A percentile compares a stretch with the other conserved stretches of the same genome.
phyloP scores from a whole-genome alignment of 2,329 filamentous ascomycete species.

The Penicillium sp. region DNA sequence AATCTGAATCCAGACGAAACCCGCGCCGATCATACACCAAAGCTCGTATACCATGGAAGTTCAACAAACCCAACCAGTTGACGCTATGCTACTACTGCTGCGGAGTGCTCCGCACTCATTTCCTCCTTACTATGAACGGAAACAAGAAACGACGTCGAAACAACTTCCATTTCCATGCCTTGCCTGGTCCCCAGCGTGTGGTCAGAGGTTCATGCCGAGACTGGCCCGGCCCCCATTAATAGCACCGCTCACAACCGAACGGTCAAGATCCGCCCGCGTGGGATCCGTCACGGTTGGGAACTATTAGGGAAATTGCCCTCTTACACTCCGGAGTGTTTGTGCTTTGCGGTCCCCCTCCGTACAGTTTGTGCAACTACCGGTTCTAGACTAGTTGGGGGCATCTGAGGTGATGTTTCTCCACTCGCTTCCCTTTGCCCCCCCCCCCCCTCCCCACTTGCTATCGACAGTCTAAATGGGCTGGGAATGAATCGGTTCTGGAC shows the following conservation, averaged over 20 bases:
- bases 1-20: neutral
- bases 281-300: constrained; percentile 11
- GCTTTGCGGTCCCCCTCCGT: neutral
- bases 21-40: neutral
- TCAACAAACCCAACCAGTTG: neutral
- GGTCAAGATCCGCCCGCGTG: neutral
- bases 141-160: neutral
- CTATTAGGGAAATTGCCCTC: constrained; percentile 8
- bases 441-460: neutral
- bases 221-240: neutral
- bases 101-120: neutral
- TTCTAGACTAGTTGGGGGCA: neutral
- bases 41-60: neutral
- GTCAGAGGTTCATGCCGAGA: neutral
- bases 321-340: too few species aligned
- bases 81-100: neutral
- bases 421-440: neutral
- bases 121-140: neutral
- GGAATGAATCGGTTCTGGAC: neutral
- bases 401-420: neutral
- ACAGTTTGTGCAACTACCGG: neutral
- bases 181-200: neutral
- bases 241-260: constrained; percentile 8
- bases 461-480: neutral
- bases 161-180: neutral